Conservation (phyloP, 176 grass and related monocot genomes). For the Oryza coarctata region DNA sequence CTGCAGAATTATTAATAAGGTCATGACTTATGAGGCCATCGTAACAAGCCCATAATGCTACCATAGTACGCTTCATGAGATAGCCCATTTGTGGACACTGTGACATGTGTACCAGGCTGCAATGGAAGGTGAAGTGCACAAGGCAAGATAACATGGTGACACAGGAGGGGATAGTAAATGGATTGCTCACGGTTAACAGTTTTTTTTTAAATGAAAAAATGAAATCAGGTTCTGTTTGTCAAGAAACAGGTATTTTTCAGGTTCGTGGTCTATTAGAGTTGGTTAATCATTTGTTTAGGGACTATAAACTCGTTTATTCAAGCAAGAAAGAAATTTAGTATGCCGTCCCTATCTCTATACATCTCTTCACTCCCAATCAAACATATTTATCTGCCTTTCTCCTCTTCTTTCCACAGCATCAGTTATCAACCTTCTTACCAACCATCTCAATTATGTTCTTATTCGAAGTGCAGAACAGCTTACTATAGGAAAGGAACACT, state of each 20-base stretch:
- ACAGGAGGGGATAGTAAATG: background rate
- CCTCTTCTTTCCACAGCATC: background rate
- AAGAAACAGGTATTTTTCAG: too few relatives aligned
- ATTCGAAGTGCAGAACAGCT: background rate
- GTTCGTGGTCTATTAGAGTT: too few relatives aligned
- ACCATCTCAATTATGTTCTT: background rate
- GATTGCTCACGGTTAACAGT: background rate
- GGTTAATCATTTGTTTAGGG: too few relatives aligned
- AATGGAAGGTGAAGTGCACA: background rate
- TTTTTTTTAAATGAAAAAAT: too few relatives aligned
- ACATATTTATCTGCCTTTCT: background rate
- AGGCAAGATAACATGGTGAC: background rate
- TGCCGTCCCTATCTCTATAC: background rate
- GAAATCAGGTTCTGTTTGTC: background rate
- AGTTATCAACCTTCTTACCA: background rate
- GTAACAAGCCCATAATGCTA: constrained; percentile 16
- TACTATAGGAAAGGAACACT: constrained; percentile 2
- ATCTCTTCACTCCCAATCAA: background rate
- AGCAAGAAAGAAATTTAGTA: background rate
- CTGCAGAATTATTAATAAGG: background rate
- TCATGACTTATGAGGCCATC: background rate
- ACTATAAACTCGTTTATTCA: background rate
- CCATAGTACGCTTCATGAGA: constrained; percentile 14
- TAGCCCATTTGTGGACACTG: background rate
- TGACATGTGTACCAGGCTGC: background rate